Conservation (phyloP, 2,329 filamentous ascomycete species). For the Epichloe coenophiala region DNA sequence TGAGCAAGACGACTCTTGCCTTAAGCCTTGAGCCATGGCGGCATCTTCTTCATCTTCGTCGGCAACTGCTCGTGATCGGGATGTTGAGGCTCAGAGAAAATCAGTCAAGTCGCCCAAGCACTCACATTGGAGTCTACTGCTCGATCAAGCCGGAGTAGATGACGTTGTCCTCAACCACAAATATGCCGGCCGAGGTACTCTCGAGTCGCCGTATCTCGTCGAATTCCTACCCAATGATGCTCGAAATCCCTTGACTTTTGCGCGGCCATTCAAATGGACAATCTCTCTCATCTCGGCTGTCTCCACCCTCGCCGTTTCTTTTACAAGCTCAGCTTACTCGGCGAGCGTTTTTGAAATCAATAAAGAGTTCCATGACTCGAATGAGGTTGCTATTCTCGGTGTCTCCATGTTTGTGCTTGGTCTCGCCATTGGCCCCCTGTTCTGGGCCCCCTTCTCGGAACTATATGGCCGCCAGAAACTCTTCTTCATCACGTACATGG, state of each 20-base stretch:
- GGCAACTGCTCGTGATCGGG: slow-evolving; percentile 17
- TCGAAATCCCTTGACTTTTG: slow-evolving; percentile 52
- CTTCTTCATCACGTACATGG: slow-evolving; percentile 44
- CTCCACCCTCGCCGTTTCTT: slow-evolving; percentile 55
- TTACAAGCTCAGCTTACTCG: slow-evolving; percentile 55
- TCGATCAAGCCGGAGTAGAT: slow-evolving; percentile 44
- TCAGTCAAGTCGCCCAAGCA: slow-evolving; percentile 15
- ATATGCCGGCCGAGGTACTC: slow-evolving; percentile 49
- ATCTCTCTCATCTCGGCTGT: slow-evolving; percentile 50
- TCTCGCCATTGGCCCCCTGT: slow-evolving; percentile 45
- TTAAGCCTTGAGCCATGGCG: slow-evolving; percentile 7
- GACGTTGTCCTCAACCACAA: slow-evolving; percentile 39
- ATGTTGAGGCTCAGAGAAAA: slow-evolving; percentile 28
- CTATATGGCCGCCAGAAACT: slow-evolving; percentile 47
- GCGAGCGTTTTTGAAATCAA: slow-evolving; percentile 43
- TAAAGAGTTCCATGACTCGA: slow-evolving; percentile 35
- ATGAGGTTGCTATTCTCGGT: slow-evolving; percentile 44
- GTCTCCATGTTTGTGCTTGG: slow-evolving; percentile 52
- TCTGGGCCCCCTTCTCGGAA: slow-evolving; percentile 56
- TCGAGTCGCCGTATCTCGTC: slow-evolving; percentile 54
- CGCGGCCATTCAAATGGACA: slow-evolving; percentile 46
- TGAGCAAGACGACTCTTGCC: neutral
- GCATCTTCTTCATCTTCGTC: neutral
- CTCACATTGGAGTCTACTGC: slow-evolving; percentile 38
- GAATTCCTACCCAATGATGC: slow-evolving; percentile 54